Conservation (phyloP, 164 flowering plant genomes). For the Kalanchoe fedtschenkoi region DNA sequence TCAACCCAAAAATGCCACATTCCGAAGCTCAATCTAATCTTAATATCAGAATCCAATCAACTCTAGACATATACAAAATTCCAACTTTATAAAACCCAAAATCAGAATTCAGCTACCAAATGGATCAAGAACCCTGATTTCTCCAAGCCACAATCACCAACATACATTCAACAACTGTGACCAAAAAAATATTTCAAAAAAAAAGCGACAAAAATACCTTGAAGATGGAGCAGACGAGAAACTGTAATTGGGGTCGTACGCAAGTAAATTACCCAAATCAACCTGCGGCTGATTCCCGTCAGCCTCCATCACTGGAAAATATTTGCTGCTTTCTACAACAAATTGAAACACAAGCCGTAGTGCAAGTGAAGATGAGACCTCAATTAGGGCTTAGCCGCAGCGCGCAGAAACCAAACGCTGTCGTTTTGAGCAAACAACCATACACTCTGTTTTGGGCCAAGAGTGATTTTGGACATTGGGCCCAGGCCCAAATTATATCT, state of each 20-base stretch:
- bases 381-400: neutral
- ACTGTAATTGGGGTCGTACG: slow-evolving; percentile 44
- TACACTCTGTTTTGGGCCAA: too few species aligned
- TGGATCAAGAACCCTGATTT: too few species aligned
- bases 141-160: too few species aligned
- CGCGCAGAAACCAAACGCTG: neutral
- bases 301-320: neutral
- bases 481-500: too few species aligned
- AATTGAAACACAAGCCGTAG: neutral
- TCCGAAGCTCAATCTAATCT: too few species aligned
- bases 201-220: slow-evolving; percentile 29
- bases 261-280: slow-evolving; percentile 71
- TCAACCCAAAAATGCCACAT: too few species aligned
- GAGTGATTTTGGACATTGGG: too few species aligned
- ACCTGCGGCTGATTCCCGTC: slow-evolving; percentile 17
- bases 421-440: neutral
- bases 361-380: neutral
- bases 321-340: neutral
- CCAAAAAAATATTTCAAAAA: neutral
- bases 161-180: too few species aligned
- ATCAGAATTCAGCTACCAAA: too few species aligned
- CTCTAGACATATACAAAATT: too few species aligned
- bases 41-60: too few species aligned
- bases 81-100: too few species aligned
- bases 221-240: slow-evolving; percentile 42